Evolutionary conservation across 139 green algal genomes (phyloP), one percentile per base, ranked within the genome.

Genomic region (Chlamydomonas asymmetrica): DNA sequence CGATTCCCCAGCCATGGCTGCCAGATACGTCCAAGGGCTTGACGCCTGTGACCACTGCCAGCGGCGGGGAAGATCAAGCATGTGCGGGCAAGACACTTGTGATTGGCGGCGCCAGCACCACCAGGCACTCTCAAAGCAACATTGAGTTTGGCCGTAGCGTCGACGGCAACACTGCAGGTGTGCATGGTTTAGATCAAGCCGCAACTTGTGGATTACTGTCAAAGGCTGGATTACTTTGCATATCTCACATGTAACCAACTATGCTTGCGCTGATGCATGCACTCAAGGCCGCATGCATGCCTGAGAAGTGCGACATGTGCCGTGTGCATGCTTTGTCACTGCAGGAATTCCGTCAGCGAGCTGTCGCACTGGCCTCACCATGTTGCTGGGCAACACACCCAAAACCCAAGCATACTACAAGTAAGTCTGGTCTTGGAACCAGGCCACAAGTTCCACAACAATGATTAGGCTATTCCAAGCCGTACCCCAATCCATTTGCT

Each of bases 351-450:
- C 68, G 54, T 39, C 56, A 29, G 68, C 54, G 2, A 66, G 54
- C n/a, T 75, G 68, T 54, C 40, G 65, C 37, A 35, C 45, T 8
- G 68, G 68, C 4, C 2, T 13, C 16, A 75, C 54, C 5, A 29
- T 75, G 7, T 43, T 75, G 0, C 52, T 75, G 8, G 68, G 68
- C 4, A 66, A 52, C 54, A 75, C 54, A 38, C 43, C 37, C 37
- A 75, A 75, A 54, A 54, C 66, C 9, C 68, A 75, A n/a, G 54
- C 65, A 38, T 75, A 66, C 68, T 75, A 75, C 68, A 20, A 35
- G 4, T 52, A 66, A 27, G 37, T 66, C n/a, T n/a, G 68, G 68
- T 75, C 40, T 39, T 39, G n/a, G 0, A 23, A 40, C 9, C 1
- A 39, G 6, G 25, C 9, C 39, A 1, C 3, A 13, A 2, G 23